phyloP scores from a whole-genome alignment of 1,284 basidiomycete genomes.

The Mycena citricolor region DNA sequence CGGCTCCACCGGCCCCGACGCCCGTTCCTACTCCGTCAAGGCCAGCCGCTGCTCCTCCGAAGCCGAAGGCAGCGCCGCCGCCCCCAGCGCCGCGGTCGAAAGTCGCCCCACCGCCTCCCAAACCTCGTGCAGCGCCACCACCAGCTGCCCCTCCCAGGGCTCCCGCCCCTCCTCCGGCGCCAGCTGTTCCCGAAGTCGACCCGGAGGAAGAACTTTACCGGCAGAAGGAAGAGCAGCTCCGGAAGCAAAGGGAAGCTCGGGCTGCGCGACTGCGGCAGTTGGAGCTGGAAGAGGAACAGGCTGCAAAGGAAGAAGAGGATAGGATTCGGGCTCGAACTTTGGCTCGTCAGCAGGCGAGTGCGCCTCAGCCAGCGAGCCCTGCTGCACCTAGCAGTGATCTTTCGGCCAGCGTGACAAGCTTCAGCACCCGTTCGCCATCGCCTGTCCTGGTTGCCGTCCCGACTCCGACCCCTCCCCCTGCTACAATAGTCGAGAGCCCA shows the following conservation, averaged over 20 bases:
- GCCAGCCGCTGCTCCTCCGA: slow-evolving; percentile 37
- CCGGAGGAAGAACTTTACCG: slow-evolving; percentile 67
- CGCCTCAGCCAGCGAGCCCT: slow-evolving; percentile 25
- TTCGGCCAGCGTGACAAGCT: slow-evolving; percentile 15
- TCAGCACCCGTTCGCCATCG: slow-evolving; percentile 26
- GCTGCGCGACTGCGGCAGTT: slow-evolving; percentile 63
- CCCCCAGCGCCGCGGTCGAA: slow-evolving; percentile 49
- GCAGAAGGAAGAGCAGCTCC: slow-evolving; percentile 62
- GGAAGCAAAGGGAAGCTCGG: slow-evolving; percentile 67
- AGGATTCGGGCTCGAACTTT: slow-evolving; percentile 51
- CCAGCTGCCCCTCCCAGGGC: slow-evolving; percentile 35
- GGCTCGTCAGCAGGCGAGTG: slow-evolving; percentile 41
- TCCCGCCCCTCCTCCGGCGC: slow-evolving; percentile 35
- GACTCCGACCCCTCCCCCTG: slow-evolving; percentile 25
- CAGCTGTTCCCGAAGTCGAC: slow-evolving; percentile 46
- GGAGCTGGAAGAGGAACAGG: slow-evolving; percentile 65
- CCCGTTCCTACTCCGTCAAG: slow-evolving; percentile 19
- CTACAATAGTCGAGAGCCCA: slow-evolving; percentile 31
- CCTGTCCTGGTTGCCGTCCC: slow-evolving; percentile 29
- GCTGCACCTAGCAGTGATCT: too few relatives aligned
- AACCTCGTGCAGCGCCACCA: too few relatives aligned
- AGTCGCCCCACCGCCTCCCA: slow-evolving; percentile 35
- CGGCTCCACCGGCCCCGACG: slow-evolving; percentile 31
- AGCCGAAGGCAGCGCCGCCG: slow-evolving; percentile 39
- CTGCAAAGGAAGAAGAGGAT: slow-evolving; percentile 59